Evolutionary conservation across 345 rosid species (phyloP), one percentile per base, ranked within the genome.

Genomic region (Linum usitatissimum): DNA sequence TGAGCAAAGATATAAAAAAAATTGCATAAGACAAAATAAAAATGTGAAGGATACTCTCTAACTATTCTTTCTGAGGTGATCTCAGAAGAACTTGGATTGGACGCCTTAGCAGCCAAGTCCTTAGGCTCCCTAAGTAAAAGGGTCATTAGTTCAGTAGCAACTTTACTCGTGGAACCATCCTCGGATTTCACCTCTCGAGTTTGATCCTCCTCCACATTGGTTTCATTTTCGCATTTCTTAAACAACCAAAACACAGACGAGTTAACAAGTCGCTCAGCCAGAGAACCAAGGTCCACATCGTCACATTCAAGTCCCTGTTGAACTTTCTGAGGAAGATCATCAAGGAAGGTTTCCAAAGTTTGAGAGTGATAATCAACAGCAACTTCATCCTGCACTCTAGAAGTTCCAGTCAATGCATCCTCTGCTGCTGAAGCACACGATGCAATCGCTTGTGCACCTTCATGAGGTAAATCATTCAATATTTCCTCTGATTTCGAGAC

Each of bases 261-360:
- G 55, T 71, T 80, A 66, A 90, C 97, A 62, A 93, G 87, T 57
- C 95, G 73, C 74, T 78, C 86, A 4, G 97, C 99, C 65, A 93
- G 76, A 54, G 92, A 74, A 57, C 81, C 81, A 77, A 90, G 66
- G 65, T 87, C 91, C 64, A 86, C 81, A 71, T 79, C 90, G 69
- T 86, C 88, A 63, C 82, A 79, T 73, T 82, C 89, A 53, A 90
- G 75, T 63, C 95, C 99, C 73, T 79, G 84, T 63, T 79, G 69
- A 63, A 86, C 82, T 79, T 82, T 90, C 49, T 70, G 65, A 6
- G 88, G 79, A 62, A 87, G 82, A 67, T 71, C 76, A 62, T 60
- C 65, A 18, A 87, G 81, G 76, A 90, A 86, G 75, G 59, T 68
- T 62, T 86, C 90, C 19, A 74, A 61, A 73, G 84, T 80, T 78